These are phyloP conservation scores for Lasiodiplodia gonubiensis DNA, from an alignment of 2,329 filamentous ascomycete genomes.

Conservation along the genomic window DNA sequence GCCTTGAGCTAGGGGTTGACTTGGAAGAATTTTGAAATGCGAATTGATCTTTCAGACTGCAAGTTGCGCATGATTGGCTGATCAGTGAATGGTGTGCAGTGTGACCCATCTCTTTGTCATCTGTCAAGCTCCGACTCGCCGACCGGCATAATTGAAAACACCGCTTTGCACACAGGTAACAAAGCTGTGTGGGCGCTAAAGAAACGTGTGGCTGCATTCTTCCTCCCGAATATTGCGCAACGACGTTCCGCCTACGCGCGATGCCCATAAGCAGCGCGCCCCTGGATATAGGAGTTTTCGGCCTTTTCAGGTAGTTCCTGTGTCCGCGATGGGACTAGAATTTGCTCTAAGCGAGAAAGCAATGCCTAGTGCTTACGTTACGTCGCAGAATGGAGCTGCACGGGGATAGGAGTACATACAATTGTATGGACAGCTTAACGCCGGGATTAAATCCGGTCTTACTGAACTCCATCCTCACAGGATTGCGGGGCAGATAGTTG, in stretches of 20 bases:
- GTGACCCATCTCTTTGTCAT: not conserved
- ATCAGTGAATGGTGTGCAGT: not conserved
- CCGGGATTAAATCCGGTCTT: not conserved
- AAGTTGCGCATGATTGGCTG: not conserved
- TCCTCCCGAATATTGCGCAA: not conserved
- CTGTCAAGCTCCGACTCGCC: not conserved
- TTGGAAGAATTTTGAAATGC: not conserved
- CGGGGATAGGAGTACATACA: not conserved
- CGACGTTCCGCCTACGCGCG: too few relatives aligned
- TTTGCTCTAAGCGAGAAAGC: not conserved
- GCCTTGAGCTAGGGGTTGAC: conserved; percentile 36
- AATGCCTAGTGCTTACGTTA: not conserved
- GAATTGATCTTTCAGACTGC: not conserved
- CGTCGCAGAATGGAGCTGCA: not conserved
- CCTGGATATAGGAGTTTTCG: conserved; percentile 1
- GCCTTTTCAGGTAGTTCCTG: not conserved
- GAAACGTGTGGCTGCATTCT: not conserved
- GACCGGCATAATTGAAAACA: not conserved
- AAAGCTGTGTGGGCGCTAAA: not conserved
- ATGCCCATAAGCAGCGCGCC: too few relatives aligned
- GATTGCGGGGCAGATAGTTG: not conserved
- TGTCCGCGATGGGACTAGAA: not conserved
- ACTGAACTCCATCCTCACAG: not conserved
- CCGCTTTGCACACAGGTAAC: not conserved
- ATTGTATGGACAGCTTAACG: not conserved